Percentiles rank a stretch among this genome's conserved stretches.
These are phyloP conservation scores for Pseudocercospora crystallina DNA, from an alignment of 2,329 filamentous ascomycete genomes.

Conservation along the genomic window DNA sequence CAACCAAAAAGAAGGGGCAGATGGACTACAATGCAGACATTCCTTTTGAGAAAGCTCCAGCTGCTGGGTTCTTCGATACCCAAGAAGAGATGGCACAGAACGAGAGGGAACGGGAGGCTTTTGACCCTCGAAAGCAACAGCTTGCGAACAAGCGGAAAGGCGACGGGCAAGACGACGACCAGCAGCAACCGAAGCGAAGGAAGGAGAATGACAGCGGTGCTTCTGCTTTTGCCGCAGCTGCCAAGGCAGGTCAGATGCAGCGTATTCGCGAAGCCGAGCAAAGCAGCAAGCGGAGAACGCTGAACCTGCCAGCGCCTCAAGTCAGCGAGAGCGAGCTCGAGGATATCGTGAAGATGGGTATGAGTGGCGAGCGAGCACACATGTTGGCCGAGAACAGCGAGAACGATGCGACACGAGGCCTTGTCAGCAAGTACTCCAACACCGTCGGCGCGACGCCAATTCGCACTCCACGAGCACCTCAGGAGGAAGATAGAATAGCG, in stretches of 20 bases:
- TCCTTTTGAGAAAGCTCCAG: slow-evolving; percentile 90
- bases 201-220: slow-evolving; percentile 81
- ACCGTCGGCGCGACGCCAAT: slow-evolving; percentile 83
- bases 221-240: slow-evolving; percentile 78
- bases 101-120: slow-evolving; percentile 77
- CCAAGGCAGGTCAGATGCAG: slow-evolving; percentile 91
- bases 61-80: slow-evolving; percentile 90
- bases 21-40: slow-evolving; percentile 99
- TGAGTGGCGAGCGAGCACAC: slow-evolving; percentile 84
- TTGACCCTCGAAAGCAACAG: slow-evolving; percentile 91
- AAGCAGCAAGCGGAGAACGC: slow-evolving; percentile 81
- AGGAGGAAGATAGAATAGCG: slow-evolving; percentile 91
- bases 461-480: slow-evolving; percentile 83
- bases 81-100: slow-evolving; percentile 76
- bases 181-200: slow-evolving; percentile 73
- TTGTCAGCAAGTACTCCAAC: slow-evolving; percentile 82
- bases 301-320: slow-evolving; percentile 86
- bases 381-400: slow-evolving; percentile 73
- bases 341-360: slow-evolving; percentile 98
- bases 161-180: slow-evolving; percentile 74
- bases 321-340: slow-evolving; percentile 91
- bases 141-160: slow-evolving; percentile 90
- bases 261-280: slow-evolving; percentile 95
- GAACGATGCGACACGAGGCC: slow-evolving; percentile 78
- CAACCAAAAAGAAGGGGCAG: slow-evolving; percentile 86